Conservation (phyloP, 2,329 filamentous ascomycete genomes). For the Bipolaris sorokiniana region DNA sequence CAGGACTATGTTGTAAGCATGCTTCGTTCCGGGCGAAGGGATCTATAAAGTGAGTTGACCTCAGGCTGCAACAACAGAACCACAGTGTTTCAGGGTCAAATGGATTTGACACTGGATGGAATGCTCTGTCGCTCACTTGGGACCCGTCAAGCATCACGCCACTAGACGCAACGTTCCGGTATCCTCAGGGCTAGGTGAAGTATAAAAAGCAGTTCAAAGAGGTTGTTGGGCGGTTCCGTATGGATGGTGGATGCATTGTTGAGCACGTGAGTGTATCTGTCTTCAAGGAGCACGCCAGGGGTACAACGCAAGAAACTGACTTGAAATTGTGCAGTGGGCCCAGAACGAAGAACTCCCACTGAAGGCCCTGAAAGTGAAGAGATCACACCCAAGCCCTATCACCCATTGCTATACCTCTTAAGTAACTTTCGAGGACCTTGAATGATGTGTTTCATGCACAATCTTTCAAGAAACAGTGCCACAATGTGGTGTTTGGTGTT, state of each 20-base stretch:
- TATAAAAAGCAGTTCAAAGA: slow-evolving; percentile 31
- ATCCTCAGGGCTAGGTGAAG: slow-evolving; percentile 36
- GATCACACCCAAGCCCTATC: too few relatives aligned
- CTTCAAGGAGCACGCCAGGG: background rate
- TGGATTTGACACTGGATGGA: slow-evolving; percentile 39
- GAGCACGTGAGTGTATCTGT: slow-evolving; percentile 35
- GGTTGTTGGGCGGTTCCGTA: slow-evolving; percentile 39
- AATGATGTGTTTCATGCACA: too few relatives aligned
- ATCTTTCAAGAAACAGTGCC: too few relatives aligned
- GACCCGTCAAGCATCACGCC: slow-evolving; percentile 29
- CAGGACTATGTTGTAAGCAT: slow-evolving; percentile 36
- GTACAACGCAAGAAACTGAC: background rate
- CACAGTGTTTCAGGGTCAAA: slow-evolving; percentile 39
- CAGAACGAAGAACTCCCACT: background rate
- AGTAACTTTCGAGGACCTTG: too few relatives aligned
- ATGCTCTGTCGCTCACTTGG: slow-evolving; percentile 35
- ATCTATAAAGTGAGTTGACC: background rate
- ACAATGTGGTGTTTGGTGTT: too few relatives aligned
- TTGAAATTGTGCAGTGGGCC: background rate
- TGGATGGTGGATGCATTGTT: slow-evolving; percentile 42
- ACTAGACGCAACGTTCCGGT: slow-evolving; percentile 29
- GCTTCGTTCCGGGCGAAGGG: background rate
- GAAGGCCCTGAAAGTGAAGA: too few relatives aligned
- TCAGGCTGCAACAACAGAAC: slow-evolving; percentile 25
- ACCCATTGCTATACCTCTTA: too few relatives aligned